These are phyloP conservation scores for Magnolia sinica DNA, from an alignment of 164 flowering plant species.

Conservation along the genomic window DNA sequence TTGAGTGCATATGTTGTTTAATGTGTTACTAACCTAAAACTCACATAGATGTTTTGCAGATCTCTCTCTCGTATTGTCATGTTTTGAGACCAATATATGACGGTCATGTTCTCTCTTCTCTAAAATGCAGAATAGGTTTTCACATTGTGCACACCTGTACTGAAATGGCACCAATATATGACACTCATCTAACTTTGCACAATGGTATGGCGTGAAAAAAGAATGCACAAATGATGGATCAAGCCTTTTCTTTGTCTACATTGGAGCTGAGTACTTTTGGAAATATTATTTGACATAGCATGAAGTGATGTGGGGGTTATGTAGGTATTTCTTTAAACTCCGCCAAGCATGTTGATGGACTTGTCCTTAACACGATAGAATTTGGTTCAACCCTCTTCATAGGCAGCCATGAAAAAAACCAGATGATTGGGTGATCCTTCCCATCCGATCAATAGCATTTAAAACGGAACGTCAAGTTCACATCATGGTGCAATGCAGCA, in stretches of 20 bases:
- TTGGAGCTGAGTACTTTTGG: neutral
- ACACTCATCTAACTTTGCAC: neutral
- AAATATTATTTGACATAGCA: neutral
- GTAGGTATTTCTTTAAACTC: neutral
- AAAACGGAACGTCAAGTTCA: neutral
- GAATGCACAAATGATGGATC: neutral
- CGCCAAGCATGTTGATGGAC: neutral
- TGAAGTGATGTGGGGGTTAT: neutral
- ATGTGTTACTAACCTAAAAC: no score
- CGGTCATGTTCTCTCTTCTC: neutral
- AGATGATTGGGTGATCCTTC: neutral
- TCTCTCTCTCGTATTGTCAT: no score
- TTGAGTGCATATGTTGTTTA: no score
- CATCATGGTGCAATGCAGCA: no score
- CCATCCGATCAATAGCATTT: neutral
- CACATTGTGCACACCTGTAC: conserved; percentile 80
- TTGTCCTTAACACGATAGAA: neutral
- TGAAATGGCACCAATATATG: conserved; percentile 69
- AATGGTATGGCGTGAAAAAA: neutral
- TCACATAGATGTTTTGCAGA: no score
- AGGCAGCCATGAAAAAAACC: neutral
- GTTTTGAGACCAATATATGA: no score
- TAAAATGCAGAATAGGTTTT: conserved; percentile 44
- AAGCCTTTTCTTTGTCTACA: neutral
- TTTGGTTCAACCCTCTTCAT: neutral